Evolutionary conservation across 148 eudicot genomes (phyloP).

Genomic region (Selenicereus undatus): DNA sequence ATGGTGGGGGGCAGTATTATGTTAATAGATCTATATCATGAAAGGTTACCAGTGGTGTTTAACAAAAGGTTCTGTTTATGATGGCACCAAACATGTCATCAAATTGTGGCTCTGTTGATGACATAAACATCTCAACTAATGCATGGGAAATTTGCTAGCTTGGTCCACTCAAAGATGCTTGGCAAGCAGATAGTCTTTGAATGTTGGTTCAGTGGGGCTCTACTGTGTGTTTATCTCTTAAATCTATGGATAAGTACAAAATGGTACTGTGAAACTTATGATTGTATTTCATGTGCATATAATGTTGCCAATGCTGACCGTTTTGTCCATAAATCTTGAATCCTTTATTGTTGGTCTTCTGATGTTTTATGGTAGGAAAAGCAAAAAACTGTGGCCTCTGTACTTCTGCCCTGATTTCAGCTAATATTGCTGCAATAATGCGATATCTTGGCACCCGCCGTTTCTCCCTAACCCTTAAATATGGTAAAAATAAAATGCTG

Average conservation of each 20-base stretch:
- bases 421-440: background rate
- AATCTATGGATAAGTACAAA: conserved; percentile 8
- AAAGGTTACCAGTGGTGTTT: background rate
- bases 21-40: background rate
- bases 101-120: background rate
- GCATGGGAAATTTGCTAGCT: conserved; percentile 7
- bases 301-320: background rate
- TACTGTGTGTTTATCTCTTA: background rate
- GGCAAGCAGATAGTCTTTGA: background rate
- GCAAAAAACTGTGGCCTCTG: background rate
- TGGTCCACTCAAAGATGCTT: conserved; percentile 16
- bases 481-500: background rate
- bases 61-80: background rate
- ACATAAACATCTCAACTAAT: background rate
- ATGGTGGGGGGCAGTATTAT: background rate
- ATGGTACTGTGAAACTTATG: conserved; percentile 13
- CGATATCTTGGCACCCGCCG: background rate
- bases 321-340: background rate
- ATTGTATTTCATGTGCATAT: background rate
- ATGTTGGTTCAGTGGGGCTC: conserved; percentile 16
- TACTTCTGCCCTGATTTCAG: background rate
- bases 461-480: background rate
- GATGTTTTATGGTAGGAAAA: background rate
- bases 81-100: conserved; percentile 6
- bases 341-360: background rate